Conservation (phyloP, 179 eudicot species). For the Actinidia arguta region DNA sequence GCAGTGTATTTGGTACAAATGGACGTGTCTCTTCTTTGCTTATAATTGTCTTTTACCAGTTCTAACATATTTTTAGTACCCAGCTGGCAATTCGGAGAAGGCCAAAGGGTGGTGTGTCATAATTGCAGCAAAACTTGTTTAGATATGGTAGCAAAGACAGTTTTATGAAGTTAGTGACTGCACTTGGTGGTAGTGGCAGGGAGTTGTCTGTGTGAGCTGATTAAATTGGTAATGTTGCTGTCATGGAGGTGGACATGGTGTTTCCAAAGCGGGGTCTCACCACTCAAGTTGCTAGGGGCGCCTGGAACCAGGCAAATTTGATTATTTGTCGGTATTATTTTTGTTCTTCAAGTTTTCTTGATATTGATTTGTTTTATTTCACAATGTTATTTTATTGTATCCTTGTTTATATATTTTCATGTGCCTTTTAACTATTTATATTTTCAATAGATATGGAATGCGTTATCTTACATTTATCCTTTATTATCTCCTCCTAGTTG, state of each 20-base stretch:
- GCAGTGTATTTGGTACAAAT: neutral
- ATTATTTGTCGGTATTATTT: neutral
- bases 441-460: neutral
- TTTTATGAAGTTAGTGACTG: neutral
- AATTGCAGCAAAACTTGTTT: neutral
- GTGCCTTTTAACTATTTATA: neutral
- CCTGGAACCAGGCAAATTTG: constrained; percentile 9
- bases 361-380: neutral
- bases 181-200: constrained; percentile 3
- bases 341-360: neutral
- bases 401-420: neutral
- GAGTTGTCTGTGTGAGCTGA: neutral
- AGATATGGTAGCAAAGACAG: neutral
- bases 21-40: constrained; percentile 11
- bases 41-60: neutral
- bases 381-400: neutral
- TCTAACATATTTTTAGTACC: constrained; percentile 8
- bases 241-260: neutral
- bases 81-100: neutral
- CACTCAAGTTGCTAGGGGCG: constrained; percentile 11
- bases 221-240: neutral
- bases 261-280: neutral
- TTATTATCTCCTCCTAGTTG: constrained; percentile 4
- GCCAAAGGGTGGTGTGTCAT: neutral
- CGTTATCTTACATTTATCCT: neutral